Conservation (phyloP, 768 basidiomycete genomes). For the Boletus rubroflammeus region DNA sequence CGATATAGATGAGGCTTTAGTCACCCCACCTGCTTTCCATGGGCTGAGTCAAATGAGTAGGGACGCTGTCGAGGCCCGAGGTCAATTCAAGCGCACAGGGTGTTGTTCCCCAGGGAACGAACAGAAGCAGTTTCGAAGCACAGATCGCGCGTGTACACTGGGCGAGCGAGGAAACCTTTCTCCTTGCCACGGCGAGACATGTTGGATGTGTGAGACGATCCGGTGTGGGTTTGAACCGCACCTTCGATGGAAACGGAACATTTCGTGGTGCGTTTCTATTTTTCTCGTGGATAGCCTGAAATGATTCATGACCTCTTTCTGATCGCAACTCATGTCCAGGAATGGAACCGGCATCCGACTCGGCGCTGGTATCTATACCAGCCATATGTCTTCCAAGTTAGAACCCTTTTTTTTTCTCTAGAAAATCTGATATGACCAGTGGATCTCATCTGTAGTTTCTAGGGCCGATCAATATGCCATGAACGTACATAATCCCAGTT, state of each 20-base stretch:
- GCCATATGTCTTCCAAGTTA: slow-evolving; percentile 22
- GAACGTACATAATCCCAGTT: slow-evolving; percentile 6
- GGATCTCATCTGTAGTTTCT: background rate
- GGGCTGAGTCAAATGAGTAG: slow-evolving; percentile 4
- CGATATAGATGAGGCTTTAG: slow-evolving; percentile 12
- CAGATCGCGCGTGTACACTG: slow-evolving; percentile 20
- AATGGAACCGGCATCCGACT: slow-evolving; percentile 19
- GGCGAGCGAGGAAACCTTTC: slow-evolving; percentile 20
- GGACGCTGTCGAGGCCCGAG: slow-evolving; percentile 12
- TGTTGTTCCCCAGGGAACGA: slow-evolving; percentile 17
- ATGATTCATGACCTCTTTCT: slow-evolving; percentile 1
- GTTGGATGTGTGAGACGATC: slow-evolving; percentile 23
- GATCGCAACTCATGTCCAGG: slow-evolving; percentile 1
- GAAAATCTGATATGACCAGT: background rate
- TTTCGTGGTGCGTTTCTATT: slow-evolving; percentile 13
- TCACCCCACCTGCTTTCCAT: background rate
- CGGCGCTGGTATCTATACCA: slow-evolving; percentile 27
- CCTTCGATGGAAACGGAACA: slow-evolving; percentile 13
- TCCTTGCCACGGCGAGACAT: slow-evolving; percentile 10
- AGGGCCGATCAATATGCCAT: slow-evolving; percentile 20
- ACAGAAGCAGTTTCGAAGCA: slow-evolving; percentile 23
- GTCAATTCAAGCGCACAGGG: background rate
- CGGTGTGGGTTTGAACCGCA: slow-evolving; percentile 19
- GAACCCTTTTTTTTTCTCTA: background rate
- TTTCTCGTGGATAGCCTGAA: background rate